phyloP scores from a whole-genome alignment of 179 eudicot species.

The Beta corolliflora region DNA sequence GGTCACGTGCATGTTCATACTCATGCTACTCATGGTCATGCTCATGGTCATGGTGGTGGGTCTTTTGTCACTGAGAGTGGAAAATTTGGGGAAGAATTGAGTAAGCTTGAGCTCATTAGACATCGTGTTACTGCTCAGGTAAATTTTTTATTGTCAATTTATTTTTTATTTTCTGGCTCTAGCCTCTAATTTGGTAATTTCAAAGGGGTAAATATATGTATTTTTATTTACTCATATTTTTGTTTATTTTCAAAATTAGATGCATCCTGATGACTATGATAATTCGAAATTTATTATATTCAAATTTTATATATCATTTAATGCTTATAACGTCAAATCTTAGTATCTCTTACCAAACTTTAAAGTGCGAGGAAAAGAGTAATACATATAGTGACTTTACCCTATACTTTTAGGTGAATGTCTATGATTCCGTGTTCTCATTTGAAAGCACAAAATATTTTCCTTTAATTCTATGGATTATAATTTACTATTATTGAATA shows the following conservation, averaged over 20 bases:
- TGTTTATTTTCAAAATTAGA: background rate
- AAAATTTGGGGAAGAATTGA: conserved; percentile 4
- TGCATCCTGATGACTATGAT: background rate
- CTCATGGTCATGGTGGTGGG: conserved; percentile 32
- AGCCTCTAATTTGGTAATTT: background rate
- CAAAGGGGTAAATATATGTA: background rate
- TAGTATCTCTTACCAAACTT: background rate
- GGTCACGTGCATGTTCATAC: conserved; percentile 46
- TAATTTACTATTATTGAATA: too few species aligned
- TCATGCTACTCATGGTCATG: conserved; percentile 44
- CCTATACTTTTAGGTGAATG: too few species aligned
- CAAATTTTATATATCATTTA: too few species aligned
- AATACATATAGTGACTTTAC: too few species aligned
- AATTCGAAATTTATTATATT: too few species aligned
- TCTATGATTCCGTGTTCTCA: too few species aligned
- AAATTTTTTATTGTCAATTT: background rate
- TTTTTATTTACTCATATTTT: too few species aligned
- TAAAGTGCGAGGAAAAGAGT: background rate
- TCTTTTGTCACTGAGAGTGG: conserved; percentile 9
- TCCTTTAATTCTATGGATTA: too few species aligned
- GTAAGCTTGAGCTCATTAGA: conserved; percentile 35
- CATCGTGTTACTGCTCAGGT: conserved; percentile 58
- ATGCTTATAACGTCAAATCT: background rate
- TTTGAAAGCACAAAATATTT: too few species aligned
- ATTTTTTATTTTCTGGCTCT: too few species aligned